Evolutionary conservation across 805 yeast species (phyloP).

Genomic region (Candida piceae): DNA sequence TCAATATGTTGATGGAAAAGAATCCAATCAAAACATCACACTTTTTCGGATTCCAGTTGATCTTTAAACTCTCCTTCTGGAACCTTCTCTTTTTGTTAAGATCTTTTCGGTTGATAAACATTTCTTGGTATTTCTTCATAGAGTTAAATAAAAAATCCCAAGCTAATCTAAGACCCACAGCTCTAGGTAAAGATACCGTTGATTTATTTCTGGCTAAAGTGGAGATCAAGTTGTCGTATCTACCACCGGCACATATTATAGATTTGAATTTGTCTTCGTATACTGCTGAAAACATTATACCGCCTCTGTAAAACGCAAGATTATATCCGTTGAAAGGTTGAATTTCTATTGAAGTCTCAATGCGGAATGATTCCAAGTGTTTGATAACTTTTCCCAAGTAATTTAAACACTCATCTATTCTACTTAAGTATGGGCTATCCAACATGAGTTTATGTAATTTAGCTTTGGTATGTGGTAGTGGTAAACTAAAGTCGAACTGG

Average conservation of each 20-base stretch:
- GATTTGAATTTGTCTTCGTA: slow-evolving; percentile 50
- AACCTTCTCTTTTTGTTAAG: slow-evolving; percentile 27
- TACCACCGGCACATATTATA: slow-evolving; percentile 86
- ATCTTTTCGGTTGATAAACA: slow-evolving; percentile 24
- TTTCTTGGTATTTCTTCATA: slow-evolving; percentile 43
- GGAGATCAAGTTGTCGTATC: slow-evolving; percentile 74
- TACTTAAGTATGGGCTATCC: slow-evolving; percentile 59
- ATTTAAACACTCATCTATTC: slow-evolving; percentile 56
- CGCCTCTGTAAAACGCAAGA: slow-evolving; percentile 69
- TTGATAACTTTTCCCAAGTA: slow-evolving; percentile 58
- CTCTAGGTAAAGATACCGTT: slow-evolving; percentile 38
- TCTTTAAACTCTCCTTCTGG: slow-evolving; percentile 23
- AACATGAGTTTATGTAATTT: slow-evolving; percentile 67
- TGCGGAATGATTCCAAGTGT: slow-evolving; percentile 53
- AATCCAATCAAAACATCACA: slow-evolving; percentile 82
- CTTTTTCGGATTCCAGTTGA: slow-evolving; percentile 48
- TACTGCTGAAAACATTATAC: slow-evolving; percentile 85
- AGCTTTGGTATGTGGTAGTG: slow-evolving; percentile 57
- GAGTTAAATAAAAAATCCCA: slow-evolving; percentile 58
- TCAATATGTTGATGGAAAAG: slow-evolving; percentile 50
- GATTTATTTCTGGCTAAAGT: slow-evolving; percentile 51
- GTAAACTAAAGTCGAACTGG: slow-evolving; percentile 69
- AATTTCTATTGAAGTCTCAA: slow-evolving; percentile 44
- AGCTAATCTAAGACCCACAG: slow-evolving; percentile 85
- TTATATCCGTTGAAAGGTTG: slow-evolving; percentile 85